Percentiles rank a stretch among this genome's conserved stretches.
Conservation (phyloP, 2,329 filamentous ascomycete species). For the Emmonsiellopsis sp. region DNA sequence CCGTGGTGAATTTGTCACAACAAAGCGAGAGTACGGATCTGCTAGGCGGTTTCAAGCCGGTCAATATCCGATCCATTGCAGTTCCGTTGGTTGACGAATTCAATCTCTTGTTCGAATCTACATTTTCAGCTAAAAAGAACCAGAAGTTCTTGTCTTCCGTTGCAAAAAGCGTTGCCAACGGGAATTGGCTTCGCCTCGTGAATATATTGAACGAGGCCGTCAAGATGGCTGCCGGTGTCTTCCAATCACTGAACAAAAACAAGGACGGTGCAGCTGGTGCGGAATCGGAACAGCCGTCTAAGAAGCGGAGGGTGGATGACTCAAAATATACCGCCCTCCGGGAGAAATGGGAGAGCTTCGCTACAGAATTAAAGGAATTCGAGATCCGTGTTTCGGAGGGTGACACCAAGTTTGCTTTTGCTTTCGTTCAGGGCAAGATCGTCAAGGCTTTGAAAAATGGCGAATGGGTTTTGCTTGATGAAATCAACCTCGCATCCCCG, state of each 20-base stretch:
- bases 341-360: slow-evolving; percentile 73
- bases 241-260: slow-evolving; percentile 46
- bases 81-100: slow-evolving; percentile 91
- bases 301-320: slow-evolving; percentile 58
- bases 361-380: slow-evolving; percentile 64
- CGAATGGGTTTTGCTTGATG: slow-evolving; percentile 93
- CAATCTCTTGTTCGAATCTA: slow-evolving; percentile 75
- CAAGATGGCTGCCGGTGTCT: slow-evolving; percentile 69
- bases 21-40: slow-evolving; percentile 97
- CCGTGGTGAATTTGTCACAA: slow-evolving; percentile 91
- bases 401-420: slow-evolving; percentile 79
- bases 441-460: slow-evolving; percentile 93
- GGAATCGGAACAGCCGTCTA: slow-evolving; percentile 54
- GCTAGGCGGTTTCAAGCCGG: slow-evolving; percentile 90
- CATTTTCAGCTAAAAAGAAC: slow-evolving; percentile 83
- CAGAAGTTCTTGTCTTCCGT: slow-evolving; percentile 76
- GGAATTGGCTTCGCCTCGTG: slow-evolving; percentile 79
- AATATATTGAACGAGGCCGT: slow-evolving; percentile 84
- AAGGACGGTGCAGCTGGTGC: slow-evolving; percentile 32
- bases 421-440: slow-evolving; percentile 91
- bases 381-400: slow-evolving; percentile 64
- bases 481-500: slow-evolving; percentile 91
- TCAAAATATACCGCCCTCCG: slow-evolving; percentile 47
- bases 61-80: slow-evolving; percentile 79
- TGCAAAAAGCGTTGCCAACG: slow-evolving; percentile 66